Conservation (phyloP, 345 rosid genomes). For the Brassica cretica region DNA sequence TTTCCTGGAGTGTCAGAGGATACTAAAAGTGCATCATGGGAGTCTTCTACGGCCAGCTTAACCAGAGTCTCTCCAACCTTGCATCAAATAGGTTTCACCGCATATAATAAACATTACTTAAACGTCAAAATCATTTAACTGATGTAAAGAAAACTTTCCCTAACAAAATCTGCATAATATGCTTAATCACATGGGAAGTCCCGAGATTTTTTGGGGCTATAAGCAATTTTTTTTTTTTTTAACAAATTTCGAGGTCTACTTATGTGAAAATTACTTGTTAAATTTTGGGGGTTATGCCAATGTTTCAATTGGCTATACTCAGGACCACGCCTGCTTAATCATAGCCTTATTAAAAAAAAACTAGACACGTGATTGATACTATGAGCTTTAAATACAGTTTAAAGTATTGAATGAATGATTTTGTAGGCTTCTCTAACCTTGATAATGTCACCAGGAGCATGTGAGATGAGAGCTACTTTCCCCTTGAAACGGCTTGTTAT, state of each 20-base stretch:
- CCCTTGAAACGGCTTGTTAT: slow-evolving; percentile 95
- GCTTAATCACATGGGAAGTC: neutral
- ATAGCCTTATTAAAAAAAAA: neutral
- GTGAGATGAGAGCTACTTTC: slow-evolving; percentile 56
- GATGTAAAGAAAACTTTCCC: neutral
- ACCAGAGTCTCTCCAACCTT: slow-evolving; percentile 95
- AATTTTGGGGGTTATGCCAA: no score
- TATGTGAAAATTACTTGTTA: no score
- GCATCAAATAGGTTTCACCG: slow-evolving; percentile 1
- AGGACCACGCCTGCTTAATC: neutral
- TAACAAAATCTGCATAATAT: neutral
- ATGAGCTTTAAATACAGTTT: slow-evolving; percentile 2
- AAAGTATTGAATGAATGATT: neutral
- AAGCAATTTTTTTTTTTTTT: no score
- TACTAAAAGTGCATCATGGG: slow-evolving; percentile 35
- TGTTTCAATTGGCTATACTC: no score
- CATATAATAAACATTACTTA: no score
- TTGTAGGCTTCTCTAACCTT: slow-evolving; percentile 54
- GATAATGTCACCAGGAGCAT: slow-evolving; percentile 77
- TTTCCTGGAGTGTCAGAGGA: slow-evolving; percentile 29
- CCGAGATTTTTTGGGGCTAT: no score
- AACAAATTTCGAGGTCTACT: no score
- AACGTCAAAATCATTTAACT: neutral
- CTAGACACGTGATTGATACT: neutral
- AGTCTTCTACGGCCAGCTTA: slow-evolving; percentile 58